These are phyloP conservation scores for Tremella yokohamensis DNA, from an alignment of 768 basidiomycete genomes.

Conservation along the genomic window DNA sequence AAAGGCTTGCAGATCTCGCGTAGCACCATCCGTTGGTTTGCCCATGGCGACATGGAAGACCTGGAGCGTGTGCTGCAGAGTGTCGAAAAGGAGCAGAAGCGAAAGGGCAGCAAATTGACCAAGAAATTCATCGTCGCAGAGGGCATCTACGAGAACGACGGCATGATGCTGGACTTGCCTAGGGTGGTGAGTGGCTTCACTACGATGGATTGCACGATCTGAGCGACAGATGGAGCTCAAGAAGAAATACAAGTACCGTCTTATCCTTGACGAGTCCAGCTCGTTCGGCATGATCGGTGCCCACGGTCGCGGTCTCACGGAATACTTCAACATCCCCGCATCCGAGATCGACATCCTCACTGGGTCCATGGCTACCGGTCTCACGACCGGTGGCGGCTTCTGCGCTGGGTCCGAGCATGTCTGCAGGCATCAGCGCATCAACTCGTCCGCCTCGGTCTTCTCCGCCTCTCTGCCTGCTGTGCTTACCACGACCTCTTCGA, in stretches of 20 bases:
- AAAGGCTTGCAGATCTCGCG: slow-evolving; percentile 93
- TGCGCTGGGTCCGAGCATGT: slow-evolving; percentile 82
- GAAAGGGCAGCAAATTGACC: slow-evolving; percentile 74
- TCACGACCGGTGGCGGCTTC: slow-evolving; percentile 85
- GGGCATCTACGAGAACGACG: slow-evolving; percentile 93
- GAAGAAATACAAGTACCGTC: slow-evolving; percentile 87
- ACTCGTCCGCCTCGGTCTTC: slow-evolving; percentile 91
- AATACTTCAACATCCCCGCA: slow-evolving; percentile 88
- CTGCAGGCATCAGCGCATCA: slow-evolving; percentile 93
- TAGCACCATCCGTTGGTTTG: slow-evolving; percentile 88
- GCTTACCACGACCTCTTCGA: slow-evolving; percentile 79
- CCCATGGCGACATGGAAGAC: slow-evolving; percentile 88
- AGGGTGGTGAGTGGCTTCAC: slow-evolving; percentile 64
- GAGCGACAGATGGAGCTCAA: slow-evolving; percentile 78
- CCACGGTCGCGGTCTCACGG: slow-evolving; percentile 91
- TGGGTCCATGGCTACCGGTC: slow-evolving; percentile 78
- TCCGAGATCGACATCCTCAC: slow-evolving; percentile 91
- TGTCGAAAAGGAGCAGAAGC: slow-evolving; percentile 83
- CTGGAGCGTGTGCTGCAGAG: slow-evolving; percentile 80
- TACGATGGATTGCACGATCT: background rate
- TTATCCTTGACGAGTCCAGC: slow-evolving; percentile 88
- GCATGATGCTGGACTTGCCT: slow-evolving; percentile 84
- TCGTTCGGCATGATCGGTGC: slow-evolving; percentile 91
- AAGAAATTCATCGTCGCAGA: slow-evolving; percentile 94
- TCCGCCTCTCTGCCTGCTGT: slow-evolving; percentile 90